phyloP scores from a whole-genome alignment of 73 alveolate genomes.

The Paramecium sonneborni region DNA sequence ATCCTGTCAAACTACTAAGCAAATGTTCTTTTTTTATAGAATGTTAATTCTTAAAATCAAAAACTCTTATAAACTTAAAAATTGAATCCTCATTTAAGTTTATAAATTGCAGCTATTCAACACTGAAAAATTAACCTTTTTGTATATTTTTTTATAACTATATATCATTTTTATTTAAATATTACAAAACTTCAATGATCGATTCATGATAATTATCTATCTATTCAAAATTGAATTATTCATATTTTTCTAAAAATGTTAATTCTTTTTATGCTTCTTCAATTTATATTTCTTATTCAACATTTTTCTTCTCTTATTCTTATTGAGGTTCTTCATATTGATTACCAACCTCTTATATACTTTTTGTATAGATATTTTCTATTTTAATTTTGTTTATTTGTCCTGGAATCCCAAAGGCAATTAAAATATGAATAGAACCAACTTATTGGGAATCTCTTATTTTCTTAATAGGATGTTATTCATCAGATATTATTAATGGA shows the following conservation, averaged over 20 bases:
- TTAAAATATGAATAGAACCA: background rate
- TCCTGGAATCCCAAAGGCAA: slow-evolving; percentile 47
- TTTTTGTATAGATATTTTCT: background rate
- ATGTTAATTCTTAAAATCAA: background rate
- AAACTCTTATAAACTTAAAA: background rate
- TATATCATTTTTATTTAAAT: background rate
- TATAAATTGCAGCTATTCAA: background rate
- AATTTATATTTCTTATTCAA: background rate
- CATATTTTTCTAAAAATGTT: background rate
- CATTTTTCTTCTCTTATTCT: background rate
- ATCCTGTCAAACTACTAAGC: background rate
- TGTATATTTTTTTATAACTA: background rate
- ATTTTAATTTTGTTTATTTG: background rate
- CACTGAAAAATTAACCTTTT: background rate
- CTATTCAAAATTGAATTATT: background rate
- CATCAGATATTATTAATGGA: slow-evolving; percentile 9
- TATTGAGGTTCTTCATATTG: slow-evolving; percentile 6
- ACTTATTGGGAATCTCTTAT: background rate
- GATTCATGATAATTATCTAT: background rate
- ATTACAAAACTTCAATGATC: background rate
- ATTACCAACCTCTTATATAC: background rate
- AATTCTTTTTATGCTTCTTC: background rate
- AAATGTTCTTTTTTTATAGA: background rate
- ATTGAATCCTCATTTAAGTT: background rate
- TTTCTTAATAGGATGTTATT: background rate